Conservation (phyloP, 2,329 filamentous ascomycete species). For the Phyllosticta paracitricarpa region DNA sequence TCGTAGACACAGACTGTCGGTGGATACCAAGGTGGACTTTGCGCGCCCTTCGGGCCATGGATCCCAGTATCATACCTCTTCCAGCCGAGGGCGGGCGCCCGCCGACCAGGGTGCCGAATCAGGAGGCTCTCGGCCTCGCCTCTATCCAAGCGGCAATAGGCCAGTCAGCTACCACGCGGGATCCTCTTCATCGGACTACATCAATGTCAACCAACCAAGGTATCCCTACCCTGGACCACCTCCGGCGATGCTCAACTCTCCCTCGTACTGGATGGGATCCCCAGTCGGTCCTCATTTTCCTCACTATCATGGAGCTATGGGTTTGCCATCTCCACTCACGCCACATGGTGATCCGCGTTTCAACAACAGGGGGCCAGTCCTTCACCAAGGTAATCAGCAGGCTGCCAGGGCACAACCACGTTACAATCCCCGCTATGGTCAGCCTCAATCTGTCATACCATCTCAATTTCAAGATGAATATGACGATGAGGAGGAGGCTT, state of each 20-base stretch:
- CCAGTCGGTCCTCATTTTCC: slow-evolving; percentile 13
- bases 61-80: slow-evolving; percentile 19
- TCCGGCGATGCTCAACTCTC: slow-evolving; percentile 21
- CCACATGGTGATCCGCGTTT: background rate
- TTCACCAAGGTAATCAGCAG: background rate
- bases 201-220: slow-evolving; percentile 18
- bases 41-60: slow-evolving; percentile 17
- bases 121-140: slow-evolving; percentile 16
- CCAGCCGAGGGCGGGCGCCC: slow-evolving; percentile 15
- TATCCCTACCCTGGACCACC: slow-evolving; percentile 19
- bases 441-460: background rate
- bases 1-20: background rate
- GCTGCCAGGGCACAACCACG: background rate
- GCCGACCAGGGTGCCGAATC: slow-evolving; percentile 19
- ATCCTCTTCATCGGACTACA: slow-evolving; percentile 16
- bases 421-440: background rate
- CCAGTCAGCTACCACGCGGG: slow-evolving; percentile 25
- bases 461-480: background rate
- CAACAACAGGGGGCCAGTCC: background rate
- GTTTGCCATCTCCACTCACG: background rate
- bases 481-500: background rate
- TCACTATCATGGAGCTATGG: slow-evolving; percentile 12
- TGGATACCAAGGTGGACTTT: slow-evolving; percentile 23
- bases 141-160: slow-evolving; percentile 16
- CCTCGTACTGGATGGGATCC: slow-evolving; percentile 8